phyloP scores from a whole-genome alignment of 176 grass and related monocot species.

The Urochloa ruziziensis region DNA sequence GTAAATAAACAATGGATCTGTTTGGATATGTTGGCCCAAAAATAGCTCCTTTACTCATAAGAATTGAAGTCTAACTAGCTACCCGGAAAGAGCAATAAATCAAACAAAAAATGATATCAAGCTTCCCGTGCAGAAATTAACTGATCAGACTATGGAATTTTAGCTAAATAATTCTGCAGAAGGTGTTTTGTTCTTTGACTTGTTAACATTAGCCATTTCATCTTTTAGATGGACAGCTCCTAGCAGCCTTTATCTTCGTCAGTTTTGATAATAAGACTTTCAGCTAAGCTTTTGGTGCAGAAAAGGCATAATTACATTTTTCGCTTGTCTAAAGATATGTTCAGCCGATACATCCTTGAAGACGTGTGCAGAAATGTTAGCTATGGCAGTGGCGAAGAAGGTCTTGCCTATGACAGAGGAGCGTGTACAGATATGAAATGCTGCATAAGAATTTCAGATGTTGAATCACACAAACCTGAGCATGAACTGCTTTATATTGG shows the following conservation, averaged over 20 bases:
- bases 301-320: background rate
- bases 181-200: background rate
- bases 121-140: background rate
- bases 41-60: background rate
- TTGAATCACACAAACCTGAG: constrained; percentile 55
- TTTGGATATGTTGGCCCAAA: constrained; percentile 10
- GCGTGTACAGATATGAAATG: background rate
- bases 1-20: background rate
- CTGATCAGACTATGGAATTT: background rate
- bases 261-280: constrained; percentile 5
- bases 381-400: too few species aligned
- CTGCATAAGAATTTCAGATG: background rate
- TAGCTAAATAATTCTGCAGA: background rate
- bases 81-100: background rate
- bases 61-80: background rate
- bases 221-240: background rate
- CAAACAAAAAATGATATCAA: background rate
- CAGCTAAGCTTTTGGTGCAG: background rate
- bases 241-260: background rate
- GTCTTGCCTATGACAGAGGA: background rate
- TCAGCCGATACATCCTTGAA: background rate
- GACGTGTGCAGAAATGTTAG: background rate
- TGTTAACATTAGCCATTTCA: background rate
- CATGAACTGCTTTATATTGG: constrained; percentile 76
- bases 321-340: background rate